These are phyloP conservation scores for Rhynchosporium secalis DNA, from an alignment of 2,329 filamentous ascomycete genomes.

Conservation along the genomic window DNA sequence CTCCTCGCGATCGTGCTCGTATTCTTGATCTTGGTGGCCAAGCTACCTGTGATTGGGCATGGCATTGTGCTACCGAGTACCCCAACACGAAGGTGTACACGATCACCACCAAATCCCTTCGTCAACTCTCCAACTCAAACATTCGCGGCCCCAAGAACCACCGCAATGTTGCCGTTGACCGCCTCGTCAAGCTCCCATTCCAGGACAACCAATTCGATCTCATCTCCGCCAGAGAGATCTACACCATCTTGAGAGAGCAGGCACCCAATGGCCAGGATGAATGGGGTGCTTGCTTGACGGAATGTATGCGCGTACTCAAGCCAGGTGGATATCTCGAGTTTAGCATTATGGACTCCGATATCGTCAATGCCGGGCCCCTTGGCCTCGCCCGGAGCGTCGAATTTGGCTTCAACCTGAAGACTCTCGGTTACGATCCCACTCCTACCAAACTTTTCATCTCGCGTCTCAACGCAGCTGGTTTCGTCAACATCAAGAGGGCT, in stretches of 20 bases:
- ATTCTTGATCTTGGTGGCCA: constrained; percentile 88
- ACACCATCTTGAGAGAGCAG: constrained; percentile 76
- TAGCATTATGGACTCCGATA: constrained; percentile 82
- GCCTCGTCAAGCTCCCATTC: constrained; percentile 81
- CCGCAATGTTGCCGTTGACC: constrained; percentile 74
- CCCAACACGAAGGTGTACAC: constrained; percentile 86
- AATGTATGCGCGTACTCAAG: constrained; percentile 86
- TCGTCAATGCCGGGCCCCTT: constrained; percentile 78
- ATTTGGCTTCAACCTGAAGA: constrained; percentile 87
- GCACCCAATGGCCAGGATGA: constrained; percentile 73
- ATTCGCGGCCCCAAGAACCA: constrained; percentile 87
- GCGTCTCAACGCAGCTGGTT: constrained; percentile 73
- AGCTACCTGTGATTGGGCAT: constrained; percentile 88
- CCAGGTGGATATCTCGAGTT: constrained; percentile 93
- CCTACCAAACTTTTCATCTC: constrained; percentile 80
- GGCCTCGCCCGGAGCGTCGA: constrained; percentile 84
- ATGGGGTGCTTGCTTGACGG: constrained; percentile 79
- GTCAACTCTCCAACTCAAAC: constrained; percentile 70
- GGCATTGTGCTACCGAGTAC: constrained; percentile 86
- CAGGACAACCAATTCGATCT: constrained; percentile 84
- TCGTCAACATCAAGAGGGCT: constrained; percentile 75
- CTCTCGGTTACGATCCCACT: constrained; percentile 82
- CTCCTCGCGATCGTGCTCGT: constrained; percentile 55
- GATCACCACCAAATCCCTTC: constrained; percentile 71
- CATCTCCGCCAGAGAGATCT: constrained; percentile 83